A percentile compares a stretch with the other conserved stretches of the same genome.
phyloP scores from a whole-genome alignment of 306 rosid species.

The Dalbergia cochinchinensis region DNA sequence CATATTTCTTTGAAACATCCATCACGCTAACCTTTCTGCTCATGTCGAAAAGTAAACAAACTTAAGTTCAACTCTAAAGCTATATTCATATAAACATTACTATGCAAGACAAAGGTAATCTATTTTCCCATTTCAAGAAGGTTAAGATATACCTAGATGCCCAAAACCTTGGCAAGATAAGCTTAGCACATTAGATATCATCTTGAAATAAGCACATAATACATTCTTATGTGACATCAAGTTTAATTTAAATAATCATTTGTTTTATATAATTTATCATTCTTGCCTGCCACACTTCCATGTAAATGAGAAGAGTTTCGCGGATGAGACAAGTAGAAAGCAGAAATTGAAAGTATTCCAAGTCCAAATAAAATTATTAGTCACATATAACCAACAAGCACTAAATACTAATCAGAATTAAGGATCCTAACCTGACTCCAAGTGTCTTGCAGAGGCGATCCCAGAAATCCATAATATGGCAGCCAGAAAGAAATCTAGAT shows the following conservation, averaged over 20 bases:
- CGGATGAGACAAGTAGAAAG: constrained; percentile 5
- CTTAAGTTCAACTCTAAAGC: constrained; percentile 31
- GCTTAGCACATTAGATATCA: background rate
- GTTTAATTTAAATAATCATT: constrained; percentile 17
- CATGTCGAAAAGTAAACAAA: constrained; percentile 36
- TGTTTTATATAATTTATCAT: background rate
- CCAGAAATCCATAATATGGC: constrained; percentile 95
- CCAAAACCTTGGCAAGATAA: background rate
- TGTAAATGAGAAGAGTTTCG: constrained; percentile 16
- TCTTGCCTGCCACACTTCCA: constrained; percentile 18
- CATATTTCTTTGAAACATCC: constrained; percentile 98
- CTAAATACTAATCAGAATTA: constrained; percentile 2
- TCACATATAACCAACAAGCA: background rate
- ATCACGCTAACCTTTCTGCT: constrained; percentile 89
- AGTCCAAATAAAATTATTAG: constrained; percentile 1
- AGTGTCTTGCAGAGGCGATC: constrained; percentile 89
- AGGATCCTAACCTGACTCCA: constrained; percentile 77
- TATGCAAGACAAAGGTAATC: constrained; percentile 6
- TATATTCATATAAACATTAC: constrained; percentile 24
- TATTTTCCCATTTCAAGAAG: constrained; percentile 20
- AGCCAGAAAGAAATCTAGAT: constrained; percentile 82
- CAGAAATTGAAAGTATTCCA: constrained; percentile 18
- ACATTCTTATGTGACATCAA: constrained; percentile 23
- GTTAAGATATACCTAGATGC: constrained; percentile 29
- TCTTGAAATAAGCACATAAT: constrained; percentile 4